Conservation (phyloP, 1,284 basidiomycete species). For the Leccinum pachyderme region DNA sequence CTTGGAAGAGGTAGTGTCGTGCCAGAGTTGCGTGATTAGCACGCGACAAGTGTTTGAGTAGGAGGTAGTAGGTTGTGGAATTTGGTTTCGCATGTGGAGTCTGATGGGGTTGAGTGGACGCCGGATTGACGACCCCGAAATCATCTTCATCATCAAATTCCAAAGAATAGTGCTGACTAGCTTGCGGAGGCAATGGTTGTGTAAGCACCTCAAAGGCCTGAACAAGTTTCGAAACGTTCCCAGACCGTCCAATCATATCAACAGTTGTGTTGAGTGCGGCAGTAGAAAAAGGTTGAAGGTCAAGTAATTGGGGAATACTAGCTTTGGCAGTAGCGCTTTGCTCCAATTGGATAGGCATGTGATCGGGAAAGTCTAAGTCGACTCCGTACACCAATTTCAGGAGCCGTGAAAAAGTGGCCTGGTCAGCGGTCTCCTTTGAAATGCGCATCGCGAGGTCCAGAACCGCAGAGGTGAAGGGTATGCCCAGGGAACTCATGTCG, state of each 20-base stretch:
- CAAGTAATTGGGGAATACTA: constrained; percentile 28
- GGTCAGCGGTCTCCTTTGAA: constrained; percentile 60
- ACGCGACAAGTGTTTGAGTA: constrained; percentile 56
- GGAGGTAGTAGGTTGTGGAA: constrained; percentile 60
- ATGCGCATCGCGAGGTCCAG: constrained; percentile 67
- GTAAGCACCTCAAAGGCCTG: constrained; percentile 76
- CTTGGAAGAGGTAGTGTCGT: constrained; percentile 69
- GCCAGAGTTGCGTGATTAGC: constrained; percentile 50
- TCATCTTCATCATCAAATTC: constrained; percentile 70
- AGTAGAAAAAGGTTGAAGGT: constrained; percentile 56
- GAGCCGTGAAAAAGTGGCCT: constrained; percentile 51
- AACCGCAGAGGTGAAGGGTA: constrained; percentile 54
- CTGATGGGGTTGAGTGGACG: constrained; percentile 35
- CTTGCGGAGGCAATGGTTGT: constrained; percentile 54
- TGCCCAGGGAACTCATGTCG: constrained; percentile 50
- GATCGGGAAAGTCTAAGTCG: constrained; percentile 70
- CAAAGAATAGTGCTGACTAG: constrained; percentile 43
- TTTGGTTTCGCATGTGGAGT: constrained; percentile 61
- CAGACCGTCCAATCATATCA: constrained; percentile 60
- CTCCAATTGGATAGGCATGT: constrained; percentile 28
- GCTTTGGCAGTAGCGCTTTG: constrained; percentile 6
- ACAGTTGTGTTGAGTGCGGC: constrained; percentile 67
- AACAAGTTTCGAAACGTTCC: constrained; percentile 63
- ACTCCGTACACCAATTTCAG: constrained; percentile 69
- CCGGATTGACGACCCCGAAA: constrained; percentile 45